phyloP scores from a whole-genome alignment of 768 basidiomycete genomes.

The Boletus vinaceobasis region DNA sequence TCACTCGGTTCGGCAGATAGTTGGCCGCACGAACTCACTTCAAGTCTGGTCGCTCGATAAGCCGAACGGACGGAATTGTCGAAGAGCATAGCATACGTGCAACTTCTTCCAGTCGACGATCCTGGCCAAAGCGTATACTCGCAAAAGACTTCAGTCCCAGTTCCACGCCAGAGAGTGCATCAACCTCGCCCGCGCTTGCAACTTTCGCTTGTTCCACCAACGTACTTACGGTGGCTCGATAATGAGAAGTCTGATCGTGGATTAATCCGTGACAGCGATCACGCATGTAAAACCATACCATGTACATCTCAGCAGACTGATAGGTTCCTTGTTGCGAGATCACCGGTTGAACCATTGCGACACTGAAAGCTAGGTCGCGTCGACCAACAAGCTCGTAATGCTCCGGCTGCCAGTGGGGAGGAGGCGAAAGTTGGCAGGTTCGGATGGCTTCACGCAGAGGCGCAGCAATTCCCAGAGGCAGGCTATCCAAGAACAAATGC shows the following conservation, averaged over 20 bases:
- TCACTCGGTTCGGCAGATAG: neutral
- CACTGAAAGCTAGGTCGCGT: constrained; percentile 32
- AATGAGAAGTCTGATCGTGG: constrained; percentile 43
- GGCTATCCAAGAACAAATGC: constrained; percentile 45
- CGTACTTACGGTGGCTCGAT: constrained; percentile 49
- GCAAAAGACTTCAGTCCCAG: constrained; percentile 71
- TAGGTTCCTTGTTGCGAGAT: constrained; percentile 27
- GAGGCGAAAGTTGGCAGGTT: constrained; percentile 77
- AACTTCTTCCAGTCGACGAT: constrained; percentile 88
- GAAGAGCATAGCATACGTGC: constrained; percentile 88
- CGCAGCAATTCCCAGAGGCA: constrained; percentile 69
- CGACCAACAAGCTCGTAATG: constrained; percentile 34
- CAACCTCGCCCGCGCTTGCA: constrained; percentile 52
- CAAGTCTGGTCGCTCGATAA: constrained; percentile 63
- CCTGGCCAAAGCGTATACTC: constrained; percentile 84
- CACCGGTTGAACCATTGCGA: constrained; percentile 29
- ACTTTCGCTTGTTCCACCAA: constrained; percentile 50
- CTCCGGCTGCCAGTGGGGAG: constrained; percentile 61
- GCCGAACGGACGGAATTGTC: constrained; percentile 59
- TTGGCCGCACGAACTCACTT: constrained; percentile 46
- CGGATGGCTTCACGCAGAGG: constrained; percentile 85
- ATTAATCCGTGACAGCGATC: constrained; percentile 8
- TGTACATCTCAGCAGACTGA: constrained; percentile 33
- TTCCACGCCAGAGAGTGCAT: constrained; percentile 66
- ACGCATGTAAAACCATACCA: constrained; percentile 15